Conservation (phyloP, 2,329 filamentous ascomycete genomes). For the Colletotrichum orbiculare region DNA sequence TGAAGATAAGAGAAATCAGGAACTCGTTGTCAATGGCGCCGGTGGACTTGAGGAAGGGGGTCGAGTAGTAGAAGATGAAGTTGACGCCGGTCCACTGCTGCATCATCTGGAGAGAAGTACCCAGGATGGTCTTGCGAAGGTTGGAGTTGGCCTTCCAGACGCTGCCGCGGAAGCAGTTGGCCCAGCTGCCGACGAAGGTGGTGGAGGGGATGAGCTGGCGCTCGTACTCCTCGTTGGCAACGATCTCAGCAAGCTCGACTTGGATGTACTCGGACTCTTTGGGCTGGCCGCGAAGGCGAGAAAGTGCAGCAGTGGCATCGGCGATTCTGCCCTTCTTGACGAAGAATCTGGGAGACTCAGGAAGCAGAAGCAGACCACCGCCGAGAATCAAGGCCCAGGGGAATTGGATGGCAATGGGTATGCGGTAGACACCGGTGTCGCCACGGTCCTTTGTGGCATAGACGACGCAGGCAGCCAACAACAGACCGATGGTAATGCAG, state of each 20-base stretch:
- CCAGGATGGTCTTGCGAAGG: constrained; percentile 76
- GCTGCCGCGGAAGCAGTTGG: constrained; percentile 73
- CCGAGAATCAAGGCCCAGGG: constrained; percentile 82
- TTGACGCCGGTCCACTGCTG: constrained; percentile 89
- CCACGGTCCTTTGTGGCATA: constrained; percentile 73
- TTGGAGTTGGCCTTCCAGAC: constrained; percentile 73
- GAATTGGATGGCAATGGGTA: constrained; percentile 84
- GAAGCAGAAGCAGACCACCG: constrained; percentile 77
- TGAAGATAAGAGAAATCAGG: constrained; percentile 86
- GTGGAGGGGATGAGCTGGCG: constrained; percentile 72
- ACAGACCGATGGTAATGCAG: constrained; percentile 82
- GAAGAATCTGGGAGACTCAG: constrained; percentile 87
- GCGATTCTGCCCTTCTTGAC: constrained; percentile 81
- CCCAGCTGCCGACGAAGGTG: constrained; percentile 76
- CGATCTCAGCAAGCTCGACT: constrained; percentile 83
- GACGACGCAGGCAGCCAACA: constrained; percentile 79
- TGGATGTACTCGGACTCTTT: constrained; percentile 79
- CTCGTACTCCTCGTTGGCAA: constrained; percentile 92
- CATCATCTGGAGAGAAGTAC: constrained; percentile 83
- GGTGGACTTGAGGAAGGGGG: constrained; percentile 83
- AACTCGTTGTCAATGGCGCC: constrained; percentile 83
- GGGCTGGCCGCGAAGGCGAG: constrained; percentile 79
- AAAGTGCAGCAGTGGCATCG: constrained; percentile 70
- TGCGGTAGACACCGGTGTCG: constrained; percentile 78
- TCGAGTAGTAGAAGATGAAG: constrained; percentile 91